Evolutionary conservation across 306 rosid genomes (phyloP).

Genomic region (Boehmeria nivea): DNA sequence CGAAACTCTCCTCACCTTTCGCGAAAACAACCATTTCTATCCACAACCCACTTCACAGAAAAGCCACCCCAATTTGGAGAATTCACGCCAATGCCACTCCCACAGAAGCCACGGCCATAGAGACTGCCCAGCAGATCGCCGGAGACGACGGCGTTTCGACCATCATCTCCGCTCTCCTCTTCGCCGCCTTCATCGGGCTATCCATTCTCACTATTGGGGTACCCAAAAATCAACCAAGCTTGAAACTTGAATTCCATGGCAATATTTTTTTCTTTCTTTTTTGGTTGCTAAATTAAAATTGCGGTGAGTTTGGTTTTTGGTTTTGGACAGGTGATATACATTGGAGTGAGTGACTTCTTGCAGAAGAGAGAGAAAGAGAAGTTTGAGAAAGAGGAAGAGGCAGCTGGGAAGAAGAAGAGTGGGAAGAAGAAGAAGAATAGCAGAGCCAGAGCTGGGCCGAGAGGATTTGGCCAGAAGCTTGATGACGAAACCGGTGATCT

Average conservation of each 20-base stretch:
- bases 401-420: conserved; percentile 28
- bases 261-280: too few relatives aligned
- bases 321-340: conserved; percentile 58
- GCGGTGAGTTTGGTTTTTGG: not conserved
- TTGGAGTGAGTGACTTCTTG: conserved; percentile 71
- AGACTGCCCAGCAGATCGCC: conserved; percentile 40
- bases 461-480: conserved; percentile 74
- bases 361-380: conserved; percentile 86
- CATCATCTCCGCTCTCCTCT: conserved; percentile 54
- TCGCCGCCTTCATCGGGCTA: conserved; percentile 65
- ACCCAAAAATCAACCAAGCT: conserved; percentile 2
- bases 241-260: too few relatives aligned
- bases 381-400: conserved; percentile 56
- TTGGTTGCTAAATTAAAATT: not conserved
- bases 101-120: conserved; percentile 36
- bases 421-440: conserved; percentile 49
- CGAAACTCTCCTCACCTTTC: conserved; percentile 2
- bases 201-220: conserved; percentile 80
- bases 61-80: conserved; percentile 18
- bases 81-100: conserved; percentile 34
- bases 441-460: conserved; percentile 62
- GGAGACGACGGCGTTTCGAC: conserved; percentile 43
- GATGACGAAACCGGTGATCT: conserved; percentile 16
- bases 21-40: conserved; percentile 18
- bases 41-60: conserved; percentile 18